Percentiles rank a stretch among this genome's conserved stretches.
These are phyloP conservation scores for Tirmania nivea DNA, from an alignment of 495 filamentous ascomycete genomes.

Conservation along the genomic window DNA sequence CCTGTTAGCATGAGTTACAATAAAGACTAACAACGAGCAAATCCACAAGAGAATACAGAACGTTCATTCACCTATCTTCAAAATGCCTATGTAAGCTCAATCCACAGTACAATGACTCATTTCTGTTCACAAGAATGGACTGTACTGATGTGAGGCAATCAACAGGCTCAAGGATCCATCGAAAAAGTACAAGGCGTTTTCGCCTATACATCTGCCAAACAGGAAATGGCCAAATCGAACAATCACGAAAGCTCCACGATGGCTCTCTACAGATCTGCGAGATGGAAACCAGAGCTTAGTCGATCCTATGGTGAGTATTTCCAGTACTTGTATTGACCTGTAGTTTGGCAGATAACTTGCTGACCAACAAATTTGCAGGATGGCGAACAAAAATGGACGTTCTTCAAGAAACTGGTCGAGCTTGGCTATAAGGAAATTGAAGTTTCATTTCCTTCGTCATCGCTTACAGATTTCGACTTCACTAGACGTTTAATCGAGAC, in stretches of 20 bases:
- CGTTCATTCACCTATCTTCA: no score
- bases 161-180: slow-evolving; percentile 44
- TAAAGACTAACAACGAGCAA: no score
- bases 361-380: slow-evolving; percentile 30
- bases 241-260: slow-evolving; percentile 58
- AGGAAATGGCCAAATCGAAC: slow-evolving; percentile 79
- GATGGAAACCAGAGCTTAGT: slow-evolving; percentile 80
- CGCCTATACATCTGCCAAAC: slow-evolving; percentile 59
- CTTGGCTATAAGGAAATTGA: slow-evolving; percentile 98
- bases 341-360: background rate
- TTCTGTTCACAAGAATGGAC: no score
- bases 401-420: slow-evolving; percentile 83
- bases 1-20: no score
- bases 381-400: slow-evolving; percentile 79
- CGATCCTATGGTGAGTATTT: slow-evolving; percentile 55
- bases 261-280: slow-evolving; percentile 66
- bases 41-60: no score
- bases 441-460: slow-evolving; percentile 85
- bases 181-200: no score
- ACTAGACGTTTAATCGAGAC: slow-evolving; percentile 73
- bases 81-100: no score
- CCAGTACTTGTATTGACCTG: background rate
- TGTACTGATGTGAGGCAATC: no score
- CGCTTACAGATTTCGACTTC: slow-evolving; percentile 89
- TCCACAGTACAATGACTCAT: no score